These are phyloP conservation scores for Leucogyrophana mollusca DNA, from an alignment of 768 basidiomycete genomes.

Conservation along the genomic window DNA sequence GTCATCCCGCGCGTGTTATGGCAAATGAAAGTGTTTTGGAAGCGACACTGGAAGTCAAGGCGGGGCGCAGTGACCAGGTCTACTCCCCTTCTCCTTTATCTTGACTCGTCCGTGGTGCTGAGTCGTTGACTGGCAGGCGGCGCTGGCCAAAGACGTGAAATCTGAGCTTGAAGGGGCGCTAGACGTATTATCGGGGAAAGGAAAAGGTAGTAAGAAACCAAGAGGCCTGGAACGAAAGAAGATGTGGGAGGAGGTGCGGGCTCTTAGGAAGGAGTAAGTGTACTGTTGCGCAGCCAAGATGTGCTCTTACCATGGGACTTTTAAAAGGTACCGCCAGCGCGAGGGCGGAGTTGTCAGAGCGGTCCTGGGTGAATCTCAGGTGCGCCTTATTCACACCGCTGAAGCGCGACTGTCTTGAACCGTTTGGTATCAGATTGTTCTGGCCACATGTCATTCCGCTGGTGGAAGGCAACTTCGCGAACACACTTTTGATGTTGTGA, in stretches of 20 bases:
- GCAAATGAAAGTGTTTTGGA: slow-evolving; percentile 63
- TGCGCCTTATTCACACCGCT: slow-evolving; percentile 20
- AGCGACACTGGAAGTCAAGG: slow-evolving; percentile 71
- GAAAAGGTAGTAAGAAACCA: slow-evolving; percentile 67
- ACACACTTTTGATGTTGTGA: slow-evolving; percentile 84
- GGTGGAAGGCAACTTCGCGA: slow-evolving; percentile 80
- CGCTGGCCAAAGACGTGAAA: slow-evolving; percentile 86
- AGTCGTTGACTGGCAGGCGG: slow-evolving; percentile 47
- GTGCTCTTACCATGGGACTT: neutral
- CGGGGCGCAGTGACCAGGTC: slow-evolving; percentile 70
- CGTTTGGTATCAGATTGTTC: slow-evolving; percentile 57
- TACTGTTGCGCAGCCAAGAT: neutral
- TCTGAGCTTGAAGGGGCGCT: slow-evolving; percentile 75
- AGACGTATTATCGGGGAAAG: slow-evolving; percentile 65
- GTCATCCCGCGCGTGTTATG: slow-evolving; percentile 94
- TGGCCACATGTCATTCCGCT: slow-evolving; percentile 93
- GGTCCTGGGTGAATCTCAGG: slow-evolving; percentile 80
- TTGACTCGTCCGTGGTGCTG: neutral
- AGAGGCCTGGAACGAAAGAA: slow-evolving; percentile 75
- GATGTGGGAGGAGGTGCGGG: slow-evolving; percentile 85
- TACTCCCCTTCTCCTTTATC: neutral
- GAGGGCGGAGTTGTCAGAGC: slow-evolving; percentile 82
- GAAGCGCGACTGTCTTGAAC: neutral
- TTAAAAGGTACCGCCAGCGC: slow-evolving; percentile 83
- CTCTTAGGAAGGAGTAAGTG: slow-evolving; percentile 85